Percentiles rank a stretch among this genome's conserved stretches.
Conservation (phyloP, 2,329 filamentous ascomycete genomes). For the Paraphoma sp. region DNA sequence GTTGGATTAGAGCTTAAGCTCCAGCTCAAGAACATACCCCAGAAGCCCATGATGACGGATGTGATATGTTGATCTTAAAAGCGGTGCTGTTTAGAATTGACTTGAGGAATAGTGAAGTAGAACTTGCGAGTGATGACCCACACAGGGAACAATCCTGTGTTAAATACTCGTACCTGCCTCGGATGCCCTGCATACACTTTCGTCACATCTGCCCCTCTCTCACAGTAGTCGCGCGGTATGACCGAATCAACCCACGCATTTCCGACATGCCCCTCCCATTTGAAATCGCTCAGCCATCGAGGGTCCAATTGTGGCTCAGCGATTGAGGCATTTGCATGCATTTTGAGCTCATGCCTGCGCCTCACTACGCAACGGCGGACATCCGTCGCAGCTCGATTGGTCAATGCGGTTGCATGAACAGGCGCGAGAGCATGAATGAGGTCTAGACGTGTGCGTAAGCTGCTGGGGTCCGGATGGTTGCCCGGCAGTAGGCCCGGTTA, state of each 20-base stretch:
- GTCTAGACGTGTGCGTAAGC: constrained; percentile 34
- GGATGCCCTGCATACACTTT: constrained; percentile 4
- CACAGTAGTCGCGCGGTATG: constrained; percentile 3
- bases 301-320: constrained; percentile 31
- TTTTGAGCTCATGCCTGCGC: constrained; percentile 11
- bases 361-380: constrained; percentile 22
- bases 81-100: not conserved
- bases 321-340: constrained; percentile 9
- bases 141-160: not conserved
- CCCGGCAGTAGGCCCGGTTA: constrained; percentile 6
- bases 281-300: constrained; percentile 23
- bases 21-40: constrained; percentile 38
- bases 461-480: constrained; percentile 7
- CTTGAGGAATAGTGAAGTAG: not conserved
- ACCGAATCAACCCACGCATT: constrained; percentile 11
- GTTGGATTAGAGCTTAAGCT: not conserved
- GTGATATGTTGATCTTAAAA: not conserved
- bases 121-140: not conserved
- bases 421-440: constrained; percentile 14
- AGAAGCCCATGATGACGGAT: constrained; percentile 52
- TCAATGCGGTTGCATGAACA: not conserved
- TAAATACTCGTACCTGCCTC: constrained; percentile 19
- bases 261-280: constrained; percentile 31
- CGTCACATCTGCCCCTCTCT: constrained; percentile 14
- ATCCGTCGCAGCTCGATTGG: constrained; percentile 19